phyloP scores from a whole-genome alignment of 129 eudicot species.

The Centaurea solstitialis region DNA sequence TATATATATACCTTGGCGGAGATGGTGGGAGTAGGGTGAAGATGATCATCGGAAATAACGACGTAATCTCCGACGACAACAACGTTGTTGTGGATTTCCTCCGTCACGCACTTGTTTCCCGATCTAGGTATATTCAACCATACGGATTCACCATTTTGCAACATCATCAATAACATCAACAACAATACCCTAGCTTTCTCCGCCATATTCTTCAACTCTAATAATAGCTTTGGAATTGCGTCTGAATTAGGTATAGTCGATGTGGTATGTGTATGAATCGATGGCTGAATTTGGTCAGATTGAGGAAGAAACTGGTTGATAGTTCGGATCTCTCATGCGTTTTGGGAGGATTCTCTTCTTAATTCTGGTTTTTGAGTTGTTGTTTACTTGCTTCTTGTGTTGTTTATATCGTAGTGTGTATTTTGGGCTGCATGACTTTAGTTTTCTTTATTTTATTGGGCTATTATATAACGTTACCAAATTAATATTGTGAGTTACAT shows the following conservation, averaged over 20 bases:
- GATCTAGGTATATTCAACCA: constrained; percentile 72
- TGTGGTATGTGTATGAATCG: neutral
- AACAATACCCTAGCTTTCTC: constrained; percentile 15
- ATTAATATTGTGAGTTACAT: too few species aligned
- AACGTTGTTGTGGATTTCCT: constrained; percentile 87
- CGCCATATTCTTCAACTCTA: constrained; percentile 31
- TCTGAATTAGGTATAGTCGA: neutral
- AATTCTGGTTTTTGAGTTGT: neutral
- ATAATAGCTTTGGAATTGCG: neutral
- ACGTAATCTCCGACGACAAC: constrained; percentile 90
- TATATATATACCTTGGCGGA: constrained; percentile 60
- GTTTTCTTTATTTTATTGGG: neutral
- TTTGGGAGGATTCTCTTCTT: neutral
- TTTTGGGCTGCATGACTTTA: constrained; percentile 16
- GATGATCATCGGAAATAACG: constrained; percentile 80
- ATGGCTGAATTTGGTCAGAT: constrained; percentile 12
- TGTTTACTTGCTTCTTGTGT: neutral
- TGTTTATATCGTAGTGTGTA: neutral
- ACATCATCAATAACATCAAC: constrained; percentile 15
- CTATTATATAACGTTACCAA: too few species aligned
- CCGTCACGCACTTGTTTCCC: constrained; percentile 84
- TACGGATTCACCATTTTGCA: constrained; percentile 41
- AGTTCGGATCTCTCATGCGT: constrained; percentile 19
- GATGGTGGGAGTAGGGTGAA: constrained; percentile 59
- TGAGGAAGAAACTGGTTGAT: constrained; percentile 16